Evolutionary conservation across 768 basidiomycete genomes (phyloP).

Genomic region (Phylloporus sp.): DNA sequence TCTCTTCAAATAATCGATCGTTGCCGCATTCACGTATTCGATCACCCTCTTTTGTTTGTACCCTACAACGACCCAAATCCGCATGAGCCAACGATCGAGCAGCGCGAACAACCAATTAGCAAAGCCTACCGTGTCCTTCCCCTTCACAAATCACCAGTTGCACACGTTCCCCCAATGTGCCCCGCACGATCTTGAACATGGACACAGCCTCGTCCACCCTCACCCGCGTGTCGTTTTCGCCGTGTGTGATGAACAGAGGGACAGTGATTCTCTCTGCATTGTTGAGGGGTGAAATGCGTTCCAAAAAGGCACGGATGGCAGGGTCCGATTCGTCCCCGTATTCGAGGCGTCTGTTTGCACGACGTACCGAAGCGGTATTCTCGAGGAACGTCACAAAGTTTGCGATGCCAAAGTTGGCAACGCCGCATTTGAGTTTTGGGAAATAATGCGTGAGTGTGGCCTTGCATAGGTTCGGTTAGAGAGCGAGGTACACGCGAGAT

Average conservation of each 20-base stretch:
- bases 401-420: constrained; percentile 38
- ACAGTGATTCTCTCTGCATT: constrained; percentile 33
- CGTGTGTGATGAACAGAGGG: constrained; percentile 39
- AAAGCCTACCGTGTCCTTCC: constrained; percentile 39
- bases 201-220: constrained; percentile 36
- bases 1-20: constrained; percentile 35
- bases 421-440: constrained; percentile 35
- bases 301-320: constrained; percentile 34
- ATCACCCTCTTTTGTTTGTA: constrained; percentile 42
- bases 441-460: constrained; percentile 40
- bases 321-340: constrained; percentile 40
- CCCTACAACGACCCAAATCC: constrained; percentile 19
- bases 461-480: constrained; percentile 19
- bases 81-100: constrained; percentile 1
- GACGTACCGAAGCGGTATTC: constrained; percentile 36
- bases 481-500: not conserved
- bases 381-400: constrained; percentile 40
- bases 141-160: constrained; percentile 39
- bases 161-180: constrained; percentile 21
- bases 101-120: not conserved
- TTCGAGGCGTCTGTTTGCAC: constrained; percentile 33
- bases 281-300: constrained; percentile 37
- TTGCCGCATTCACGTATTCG: constrained; percentile 38
- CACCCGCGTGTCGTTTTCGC: constrained; percentile 38
- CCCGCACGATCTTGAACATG: constrained; percentile 33